A percentile compares a stretch with the other conserved stretches of the same genome.
Evolutionary conservation across 179 eudicot species (phyloP).

Genomic region (Kewa caespitosa): DNA sequence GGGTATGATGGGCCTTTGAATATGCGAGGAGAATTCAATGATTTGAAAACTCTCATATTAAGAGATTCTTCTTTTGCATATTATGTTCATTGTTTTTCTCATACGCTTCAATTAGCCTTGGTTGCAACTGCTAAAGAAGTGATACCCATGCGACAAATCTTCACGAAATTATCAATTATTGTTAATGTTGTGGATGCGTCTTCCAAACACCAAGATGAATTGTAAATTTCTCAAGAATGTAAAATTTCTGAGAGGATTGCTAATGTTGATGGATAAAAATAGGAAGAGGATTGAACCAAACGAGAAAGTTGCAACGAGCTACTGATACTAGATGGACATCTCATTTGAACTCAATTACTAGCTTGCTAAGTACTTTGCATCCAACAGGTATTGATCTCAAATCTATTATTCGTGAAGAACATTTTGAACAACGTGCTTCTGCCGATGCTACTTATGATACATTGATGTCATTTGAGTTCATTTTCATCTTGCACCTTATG

Average conservation of each 20-base stretch:
- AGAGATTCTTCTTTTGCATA: slow-evolving; percentile 7
- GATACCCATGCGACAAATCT: background rate
- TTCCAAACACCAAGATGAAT: too few relatives aligned
- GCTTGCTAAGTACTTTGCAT: too few relatives aligned
- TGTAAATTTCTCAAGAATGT: too few relatives aligned
- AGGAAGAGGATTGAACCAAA: too few relatives aligned
- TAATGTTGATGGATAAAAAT: too few relatives aligned
- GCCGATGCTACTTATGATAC: slow-evolving; percentile 1
- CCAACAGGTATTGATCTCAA: too few relatives aligned
- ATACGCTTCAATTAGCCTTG: background rate
- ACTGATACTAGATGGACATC: too few relatives aligned
- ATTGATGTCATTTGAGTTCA: background rate
- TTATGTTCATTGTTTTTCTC: background rate
- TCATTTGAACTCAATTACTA: too few relatives aligned
- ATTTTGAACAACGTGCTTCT: background rate
- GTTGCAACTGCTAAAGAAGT: slow-evolving; percentile 6
- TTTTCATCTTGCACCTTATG: slow-evolving; percentile 1
- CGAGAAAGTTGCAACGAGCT: too few relatives aligned
- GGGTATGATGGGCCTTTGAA: too few relatives aligned
- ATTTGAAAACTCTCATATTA: background rate
- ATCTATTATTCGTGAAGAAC: slow-evolving; percentile 3
- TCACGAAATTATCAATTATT: background rate
- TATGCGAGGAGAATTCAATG: too few relatives aligned
- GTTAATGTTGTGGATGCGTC: background rate
- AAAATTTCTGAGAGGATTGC: too few relatives aligned